A percentile compares a stretch with the other conserved stretches of the same genome.
Conservation (phyloP, 805 yeast species). For the Hanseniaspora nectarophila region DNA sequence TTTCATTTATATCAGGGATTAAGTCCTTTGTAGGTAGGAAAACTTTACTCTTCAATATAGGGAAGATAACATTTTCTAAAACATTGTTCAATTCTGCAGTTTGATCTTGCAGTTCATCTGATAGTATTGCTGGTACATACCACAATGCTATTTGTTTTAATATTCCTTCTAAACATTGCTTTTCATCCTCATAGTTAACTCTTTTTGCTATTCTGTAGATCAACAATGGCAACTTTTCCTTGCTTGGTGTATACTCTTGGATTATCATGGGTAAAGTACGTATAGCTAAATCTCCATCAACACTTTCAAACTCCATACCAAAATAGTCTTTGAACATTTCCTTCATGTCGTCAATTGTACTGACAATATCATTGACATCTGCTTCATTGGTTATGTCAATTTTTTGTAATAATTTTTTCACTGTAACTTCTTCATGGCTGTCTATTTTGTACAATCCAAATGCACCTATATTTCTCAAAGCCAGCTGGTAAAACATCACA, state of each 20-base stretch:
- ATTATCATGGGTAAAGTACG: conserved; percentile 55
- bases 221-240: conserved; percentile 55
- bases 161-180: conserved; percentile 53
- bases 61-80: conserved; percentile 54
- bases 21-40: conserved; percentile 47
- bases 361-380: conserved; percentile 23
- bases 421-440: conserved; percentile 22
- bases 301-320: conserved; percentile 33
- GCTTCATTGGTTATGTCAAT: conserved; percentile 19
- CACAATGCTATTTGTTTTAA: conserved; percentile 57
- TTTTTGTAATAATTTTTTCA: conserved; percentile 18
- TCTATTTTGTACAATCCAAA: conserved; percentile 45
- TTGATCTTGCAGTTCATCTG: conserved; percentile 21
- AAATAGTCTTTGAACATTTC: conserved; percentile 81
- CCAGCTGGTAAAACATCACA: conserved; percentile 72
- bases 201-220: conserved; percentile 47
- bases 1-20: conserved; percentile 52
- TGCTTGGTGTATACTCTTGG: conserved; percentile 49
- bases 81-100: conserved; percentile 25
- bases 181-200: conserved; percentile 58
- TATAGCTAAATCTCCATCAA: conserved; percentile 31
- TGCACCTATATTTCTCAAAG: conserved; percentile 65
- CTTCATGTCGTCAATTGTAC: conserved; percentile 37
- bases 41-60: conserved; percentile 48
- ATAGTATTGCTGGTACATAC: conserved; percentile 51